Base-by-base conservation (phyloP, 2,329 filamentous ascomycete species). In the Aureobasidium vineae region DNA sequence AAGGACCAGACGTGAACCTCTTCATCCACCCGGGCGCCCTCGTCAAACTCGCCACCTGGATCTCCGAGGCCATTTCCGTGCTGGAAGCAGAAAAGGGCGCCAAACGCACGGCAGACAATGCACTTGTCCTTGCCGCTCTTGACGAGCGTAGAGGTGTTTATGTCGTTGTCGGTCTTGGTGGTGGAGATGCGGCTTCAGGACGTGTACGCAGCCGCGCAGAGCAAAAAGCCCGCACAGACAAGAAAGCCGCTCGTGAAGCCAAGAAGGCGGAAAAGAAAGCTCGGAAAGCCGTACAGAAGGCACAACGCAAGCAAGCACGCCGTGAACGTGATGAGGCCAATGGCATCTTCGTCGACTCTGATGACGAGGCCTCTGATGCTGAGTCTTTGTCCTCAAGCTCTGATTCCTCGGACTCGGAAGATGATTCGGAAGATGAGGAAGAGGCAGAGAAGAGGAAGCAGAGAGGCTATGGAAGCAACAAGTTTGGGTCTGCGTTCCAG, bases 401-500 rank as follows among this genome's bases (percentile, higher is more conserved):
- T 8, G 76, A 77, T 2, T 75, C 78, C 8, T 69, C 63, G 10
- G 69, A 71, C n/a, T 69, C 68, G 19, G 73, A 71, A 6, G 63
- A 65, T 16, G 72, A 72, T 5, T 64, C 63, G 1, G 77, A 78
- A 3, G 77, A 79, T 19, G 85, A 85, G 6, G 85, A 87, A 1
- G 81, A 84, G 4, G 83, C 85, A 7, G 81, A 83, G 8, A 79
- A 79, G 45, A 79, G 79, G 19, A 81, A 81, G 41, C 84, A 85
- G 57, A 85, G 85, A 68, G 88, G 89, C 0, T 90, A 90, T 64
- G 90, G 93, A 1, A 80, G 91, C 63, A 99, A 98, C 78, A 87
- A 90, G 59, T 99, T 99, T 74, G 95, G 95, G 8, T 92, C 89
- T 72, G 94, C 95, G 3, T 99, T 99, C 77, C 92, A 97, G 76